Percentiles rank a stretch among this genome's conserved stretches.
phyloP scores from a whole-genome alignment of 2,329 filamentous ascomycete species.

The Gaeumannomyces sp. region DNA sequence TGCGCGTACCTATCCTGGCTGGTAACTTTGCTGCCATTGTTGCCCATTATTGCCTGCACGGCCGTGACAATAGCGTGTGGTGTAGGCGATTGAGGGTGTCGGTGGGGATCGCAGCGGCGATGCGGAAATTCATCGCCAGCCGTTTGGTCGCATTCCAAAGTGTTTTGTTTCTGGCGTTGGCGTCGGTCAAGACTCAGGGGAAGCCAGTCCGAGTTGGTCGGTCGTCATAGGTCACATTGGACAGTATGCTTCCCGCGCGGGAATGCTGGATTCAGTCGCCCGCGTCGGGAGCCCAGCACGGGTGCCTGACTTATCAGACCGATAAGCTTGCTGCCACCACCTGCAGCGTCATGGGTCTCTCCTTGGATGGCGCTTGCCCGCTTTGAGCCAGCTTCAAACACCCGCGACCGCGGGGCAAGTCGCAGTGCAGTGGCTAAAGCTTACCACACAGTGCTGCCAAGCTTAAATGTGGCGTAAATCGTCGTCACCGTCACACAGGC shows the following conservation, averaged over 20 bases:
- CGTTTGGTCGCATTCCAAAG: not conserved
- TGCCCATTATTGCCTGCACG: slow-evolving; percentile 39
- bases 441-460: slow-evolving; percentile 1
- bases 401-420: not conserved
- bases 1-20: slow-evolving; percentile 76
- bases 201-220: not conserved
- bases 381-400: too few species aligned
- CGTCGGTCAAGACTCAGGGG: not conserved
- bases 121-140: not conserved
- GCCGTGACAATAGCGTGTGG: not conserved
- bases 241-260: not conserved
- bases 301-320: not conserved
- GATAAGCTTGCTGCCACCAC: not conserved
- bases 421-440: slow-evolving; percentile 8
- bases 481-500: slow-evolving; percentile 3
- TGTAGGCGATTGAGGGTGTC: not conserved
- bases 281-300: not conserved
- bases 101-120: not conserved
- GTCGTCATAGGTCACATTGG: not conserved
- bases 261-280: not conserved
- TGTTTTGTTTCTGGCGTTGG: not conserved
- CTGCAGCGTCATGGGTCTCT: too few species aligned
- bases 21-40: slow-evolving; percentile 51
- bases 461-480: slow-evolving; percentile 5
- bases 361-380: too few species aligned